Conservation (phyloP, 2,329 filamentous ascomycete genomes). For the Diplodia scrobiculata region DNA sequence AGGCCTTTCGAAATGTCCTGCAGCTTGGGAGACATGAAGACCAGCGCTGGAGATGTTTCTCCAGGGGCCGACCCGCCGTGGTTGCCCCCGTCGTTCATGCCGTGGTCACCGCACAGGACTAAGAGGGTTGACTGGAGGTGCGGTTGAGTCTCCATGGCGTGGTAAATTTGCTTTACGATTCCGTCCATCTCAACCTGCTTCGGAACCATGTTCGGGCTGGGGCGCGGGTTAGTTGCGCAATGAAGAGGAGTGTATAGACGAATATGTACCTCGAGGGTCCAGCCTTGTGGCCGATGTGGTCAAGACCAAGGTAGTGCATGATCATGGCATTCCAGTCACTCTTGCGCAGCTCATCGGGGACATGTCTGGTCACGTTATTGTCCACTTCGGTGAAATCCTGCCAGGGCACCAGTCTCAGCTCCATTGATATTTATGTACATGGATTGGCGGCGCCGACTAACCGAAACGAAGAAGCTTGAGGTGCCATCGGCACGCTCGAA, state of each 20-base stretch:
- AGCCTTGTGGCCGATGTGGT: conserved; percentile 96
- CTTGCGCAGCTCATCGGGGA: conserved; percentile 71
- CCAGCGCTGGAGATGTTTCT: conserved; percentile 88
- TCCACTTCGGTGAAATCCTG: conserved; percentile 98
- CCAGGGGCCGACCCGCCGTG: conserved; percentile 92
- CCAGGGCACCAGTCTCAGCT: conserved; percentile 32
- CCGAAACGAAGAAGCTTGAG: conserved; percentile 96
- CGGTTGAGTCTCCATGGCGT: conserved; percentile 67
- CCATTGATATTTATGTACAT: conserved; percentile 41
- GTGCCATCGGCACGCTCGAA: conserved; percentile 90
- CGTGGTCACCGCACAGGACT: conserved; percentile 88
- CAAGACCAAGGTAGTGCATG: conserved; percentile 90
- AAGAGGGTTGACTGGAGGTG: conserved; percentile 79
- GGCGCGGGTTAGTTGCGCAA: conserved; percentile 28
- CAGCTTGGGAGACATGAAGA: conserved; percentile 87
- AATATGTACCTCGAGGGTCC: conserved; percentile 71
- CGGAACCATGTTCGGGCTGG: conserved; percentile 81
- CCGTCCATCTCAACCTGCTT: conserved; percentile 94
- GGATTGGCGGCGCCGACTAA: conserved; percentile 53
- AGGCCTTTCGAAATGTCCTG: conserved; percentile 54
- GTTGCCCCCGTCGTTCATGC: conserved; percentile 99
- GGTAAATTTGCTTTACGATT: conserved; percentile 75
- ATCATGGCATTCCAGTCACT: conserved; percentile 92
- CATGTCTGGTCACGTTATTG: conserved; percentile 91
- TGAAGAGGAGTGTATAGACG: neutral